Evolutionary conservation across 139 green algal genomes (phyloP).

Genomic region (Micromonas commoda): DNA sequence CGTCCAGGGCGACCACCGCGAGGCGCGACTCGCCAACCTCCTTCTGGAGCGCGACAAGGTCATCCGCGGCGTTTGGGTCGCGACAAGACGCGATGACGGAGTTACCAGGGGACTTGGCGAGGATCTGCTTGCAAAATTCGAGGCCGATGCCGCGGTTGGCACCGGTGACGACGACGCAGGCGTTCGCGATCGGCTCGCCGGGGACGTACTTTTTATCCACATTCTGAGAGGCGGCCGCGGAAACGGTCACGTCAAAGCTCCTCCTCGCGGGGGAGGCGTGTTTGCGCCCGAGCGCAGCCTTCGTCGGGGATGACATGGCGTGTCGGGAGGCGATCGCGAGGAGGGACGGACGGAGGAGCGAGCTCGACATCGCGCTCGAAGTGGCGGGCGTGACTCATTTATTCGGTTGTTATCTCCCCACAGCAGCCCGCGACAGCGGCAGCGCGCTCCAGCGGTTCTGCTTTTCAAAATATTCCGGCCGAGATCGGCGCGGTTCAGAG

Average conservation of each 20-base stretch:
- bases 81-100: constrained; percentile 11
- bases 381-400: too few species aligned
- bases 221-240: background rate
- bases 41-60: background rate
- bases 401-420: too few species aligned
- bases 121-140: constrained; percentile 30
- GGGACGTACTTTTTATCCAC: constrained; percentile 11
- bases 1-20: constrained; percentile 5
- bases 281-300: too few species aligned
- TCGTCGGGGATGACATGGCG: too few species aligned
- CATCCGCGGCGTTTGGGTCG: background rate
- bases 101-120: constrained; percentile 6
- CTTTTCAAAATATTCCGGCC: too few species aligned
- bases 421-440: too few species aligned
- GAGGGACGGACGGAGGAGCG: too few species aligned
- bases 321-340: too few species aligned
- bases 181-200: background rate
- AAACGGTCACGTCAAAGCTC: background rate
- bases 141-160: constrained; percentile 35
- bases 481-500: too few species aligned
- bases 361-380: too few species aligned
- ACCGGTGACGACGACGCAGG: constrained; percentile 29
- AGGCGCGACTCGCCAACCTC: background rate
- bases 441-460: too few species aligned
- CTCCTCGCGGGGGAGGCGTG: background rate